Base-by-base conservation (phyloP, 2,329 filamentous ascomycete species). In the Alternaria ethzedia region DNA sequence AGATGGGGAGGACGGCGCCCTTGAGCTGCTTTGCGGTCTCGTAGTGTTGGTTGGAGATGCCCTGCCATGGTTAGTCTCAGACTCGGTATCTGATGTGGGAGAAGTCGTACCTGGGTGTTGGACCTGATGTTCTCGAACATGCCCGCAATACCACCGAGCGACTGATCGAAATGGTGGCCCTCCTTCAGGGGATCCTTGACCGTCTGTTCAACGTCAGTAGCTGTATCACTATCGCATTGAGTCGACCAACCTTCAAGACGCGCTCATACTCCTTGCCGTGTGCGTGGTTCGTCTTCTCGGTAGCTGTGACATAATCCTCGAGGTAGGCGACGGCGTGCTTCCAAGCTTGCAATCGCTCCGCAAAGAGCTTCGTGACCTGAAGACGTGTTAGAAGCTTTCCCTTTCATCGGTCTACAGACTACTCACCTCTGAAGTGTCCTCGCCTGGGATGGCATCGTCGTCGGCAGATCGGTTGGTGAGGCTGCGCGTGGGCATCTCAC, bases 181-280 rank as follows among this genome's bases (percentile, higher is more conserved):
- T 98, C 93, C 79, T 88, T 92, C 69, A 99, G 83, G 17, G 96
- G 95, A 71, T 91, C 89, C 61, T 89, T 91, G 70, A 99, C 92
- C 20, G 91, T 92, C 92, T 93, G 55, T 26, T 10, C 6, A n/a
- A n/a, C 9, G 26, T 73, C 54, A 76, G 67, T 32, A 46, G n/a
- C 4, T 30, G 13, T 9, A 43, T n/a, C 6, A 10, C 17, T 4
- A 2, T 13, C n/a, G 12, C 32, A 20, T 5, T 12, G 67, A 10
- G 12, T 21, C 5, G 20, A 56, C 77, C 25, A 58, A 89, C 90
- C 89, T 98, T 99, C 75, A 98, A 83, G 10, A 96, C 90, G 82
- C 92, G 95, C 83, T 98, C 94, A 76, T 97, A 97, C 80, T 98
- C 95, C 84, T 97, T 98, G 58, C 93, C 89, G 72, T 97, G 91